Evolutionary conservation across 345 rosid species (phyloP).

Genomic region (Dovyalis caffra): DNA sequence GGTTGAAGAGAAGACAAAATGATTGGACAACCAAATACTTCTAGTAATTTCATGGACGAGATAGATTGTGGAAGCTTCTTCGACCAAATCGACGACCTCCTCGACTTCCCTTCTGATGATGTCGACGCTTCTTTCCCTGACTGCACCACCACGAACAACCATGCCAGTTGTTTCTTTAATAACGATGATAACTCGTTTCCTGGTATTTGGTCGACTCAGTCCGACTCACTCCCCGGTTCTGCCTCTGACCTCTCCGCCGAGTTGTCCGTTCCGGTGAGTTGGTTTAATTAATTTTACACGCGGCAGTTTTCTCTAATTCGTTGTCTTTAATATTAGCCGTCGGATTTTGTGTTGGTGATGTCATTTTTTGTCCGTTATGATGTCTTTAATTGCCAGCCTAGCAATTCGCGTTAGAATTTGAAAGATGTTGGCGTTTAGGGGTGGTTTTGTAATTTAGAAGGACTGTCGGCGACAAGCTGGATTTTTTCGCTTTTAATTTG

Average conservation of each 20-base stretch:
- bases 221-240: slow-evolving; percentile 59
- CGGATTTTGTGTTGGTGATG: slow-evolving; percentile 3
- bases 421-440: not conserved
- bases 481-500: not conserved
- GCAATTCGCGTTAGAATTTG: not conserved
- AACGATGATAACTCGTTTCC: slow-evolving; percentile 44
- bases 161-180: not conserved
- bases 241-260: slow-evolving; percentile 67
- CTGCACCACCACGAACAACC: slow-evolving; percentile 8
- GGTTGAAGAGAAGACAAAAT: slow-evolving; percentile 29
- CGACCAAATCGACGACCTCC: slow-evolving; percentile 86
- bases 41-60: slow-evolving; percentile 53
- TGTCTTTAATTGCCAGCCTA: slow-evolving; percentile 11
- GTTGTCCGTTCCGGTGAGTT: slow-evolving; percentile 87
- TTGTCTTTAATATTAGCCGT: slow-evolving; percentile 4
- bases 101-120: slow-evolving; percentile 79
- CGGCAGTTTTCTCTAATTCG: not conserved
- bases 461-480: slow-evolving; percentile 36
- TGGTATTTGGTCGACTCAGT: slow-evolving; percentile 61
- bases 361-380: too few species aligned
- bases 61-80: slow-evolving; percentile 92
- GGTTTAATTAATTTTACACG: not conserved
- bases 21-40: slow-evolving; percentile 48
- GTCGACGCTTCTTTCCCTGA: slow-evolving; percentile 41
- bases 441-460: not conserved